Evolutionary conservation across 129 eudicot species (phyloP), one percentile per base, ranked within the genome.

Genomic region (Flaveria ramosissima): DNA sequence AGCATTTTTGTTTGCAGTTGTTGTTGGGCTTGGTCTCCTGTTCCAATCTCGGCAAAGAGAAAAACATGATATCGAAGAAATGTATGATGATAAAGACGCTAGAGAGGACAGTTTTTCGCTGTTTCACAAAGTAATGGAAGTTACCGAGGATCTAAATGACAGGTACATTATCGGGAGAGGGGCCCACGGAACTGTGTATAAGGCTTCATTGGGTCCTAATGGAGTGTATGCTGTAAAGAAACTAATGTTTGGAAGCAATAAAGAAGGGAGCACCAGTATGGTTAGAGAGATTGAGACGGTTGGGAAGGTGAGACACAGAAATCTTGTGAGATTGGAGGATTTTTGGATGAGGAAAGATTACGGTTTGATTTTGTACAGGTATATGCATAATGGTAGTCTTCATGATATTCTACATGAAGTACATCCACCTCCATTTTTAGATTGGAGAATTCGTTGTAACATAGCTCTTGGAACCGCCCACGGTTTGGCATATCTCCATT

Each of bases 331-430:
- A 43, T 68, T 90, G 80, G 95, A 88, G 73, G 87, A 85, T 1
- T 90, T 85, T 77, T 93, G 92, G 95, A 81, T 93, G 81, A 85
- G 85, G 73, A 86, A 79, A 43, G 89, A 82, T 39, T 85, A 90
- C 69, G 97, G 97, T 39, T 45, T 90, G 75, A 87, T 89, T 17
- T 71, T 90, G 72, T 93, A 90, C 64, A 80, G 55, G 30, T 90
- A 83, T 81, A 93, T 93, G 98, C 64, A 83, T 65, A 90, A 90
- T 36, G 98, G 98, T 48, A 93, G 98, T 75, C 91, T 93, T 81
- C 87, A 88, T 59, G 98, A 90, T 51, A 78, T 88, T 74, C 89
- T 93, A 24, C 95, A 93, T 9, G 83, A 70, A 66, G 71, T 52
- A 0, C 8, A 77, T 78, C 96, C 96, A 41, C 84, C 84, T 27